Percentiles rank a stretch among this genome's conserved stretches.
Evolutionary conservation across 768 basidiomycete species (phyloP).

Genomic region (Piloderma croceum): DNA sequence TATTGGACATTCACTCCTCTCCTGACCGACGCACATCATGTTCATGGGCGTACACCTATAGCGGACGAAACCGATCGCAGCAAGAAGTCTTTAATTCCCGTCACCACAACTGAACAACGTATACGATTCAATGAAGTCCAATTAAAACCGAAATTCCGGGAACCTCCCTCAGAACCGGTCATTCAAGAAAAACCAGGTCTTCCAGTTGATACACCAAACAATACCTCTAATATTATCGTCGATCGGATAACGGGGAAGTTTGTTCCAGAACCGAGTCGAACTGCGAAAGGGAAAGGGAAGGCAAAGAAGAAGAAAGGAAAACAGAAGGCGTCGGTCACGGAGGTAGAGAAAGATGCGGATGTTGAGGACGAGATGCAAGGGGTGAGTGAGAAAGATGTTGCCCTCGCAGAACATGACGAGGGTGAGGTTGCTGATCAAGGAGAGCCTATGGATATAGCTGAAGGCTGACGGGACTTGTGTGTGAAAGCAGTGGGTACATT

Average conservation of each 20-base stretch:
- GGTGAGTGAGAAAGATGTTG: no score
- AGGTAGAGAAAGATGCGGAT: not conserved
- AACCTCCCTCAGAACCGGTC: conserved; percentile 4
- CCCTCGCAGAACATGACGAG: no score
- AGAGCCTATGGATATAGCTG: not conserved
- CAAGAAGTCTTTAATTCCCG: conserved; percentile 47
- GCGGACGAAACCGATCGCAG: conserved; percentile 42
- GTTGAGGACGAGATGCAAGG: not conserved
- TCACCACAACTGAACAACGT: conserved; percentile 61
- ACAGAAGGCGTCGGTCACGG: not conserved
- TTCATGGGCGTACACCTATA: conserved; percentile 4
- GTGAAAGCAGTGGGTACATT: no score
- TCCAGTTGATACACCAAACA: conserved; percentile 8
- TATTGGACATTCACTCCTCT: conserved; percentile 2
- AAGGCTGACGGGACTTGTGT: no score
- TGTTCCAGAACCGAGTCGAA: conserved; percentile 5
- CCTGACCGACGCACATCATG: no score
- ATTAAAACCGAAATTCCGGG: conserved; percentile 43
- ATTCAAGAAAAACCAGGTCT: conserved; percentile 3
- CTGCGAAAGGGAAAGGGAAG: not conserved
- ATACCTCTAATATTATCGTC: conserved; percentile 10
- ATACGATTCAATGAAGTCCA: conserved; percentile 72
- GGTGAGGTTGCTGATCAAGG: no score
- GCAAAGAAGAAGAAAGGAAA: not conserved
- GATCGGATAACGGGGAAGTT: conserved; percentile 28